Base-by-base conservation (phyloP, 1,284 basidiomycete genomes). In the Agroathelia rolfsii region DNA sequence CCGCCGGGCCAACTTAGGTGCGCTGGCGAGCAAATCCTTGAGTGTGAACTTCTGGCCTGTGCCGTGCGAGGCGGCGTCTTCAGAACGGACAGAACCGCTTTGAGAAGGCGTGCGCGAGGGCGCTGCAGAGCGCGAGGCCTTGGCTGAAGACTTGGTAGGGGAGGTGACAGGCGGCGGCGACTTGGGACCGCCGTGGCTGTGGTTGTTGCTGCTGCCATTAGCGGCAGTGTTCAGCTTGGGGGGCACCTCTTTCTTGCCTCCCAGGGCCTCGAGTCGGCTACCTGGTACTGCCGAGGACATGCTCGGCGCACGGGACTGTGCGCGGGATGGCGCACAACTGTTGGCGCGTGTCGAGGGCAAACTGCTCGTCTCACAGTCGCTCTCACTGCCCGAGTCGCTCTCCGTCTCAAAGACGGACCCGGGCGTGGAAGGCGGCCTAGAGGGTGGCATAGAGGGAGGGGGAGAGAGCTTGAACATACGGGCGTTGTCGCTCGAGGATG, bases 21-120 rank as follows among this genome's bases (percentile, higher is more conserved):
- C 70, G 36, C 57, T 60, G 9, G 64, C 72, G 29, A 90, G 69
- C 18, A 92, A 66, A 51, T 90, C 85, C 50, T 82, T 89, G 47
- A 92, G 69, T 21, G 69, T 83, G 57, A 89, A 90, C 58, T 82
- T 88, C 56, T 76, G 73, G 10, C 66, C 68, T n/a, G n/a, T n/a
- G n/a, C n/a, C n/a, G n/a, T n/a, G n/a, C n/a, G n/a, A n/a, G n/a
- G n/a, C n/a, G 21, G 69, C 66, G 16, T 62, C 58, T 29, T 76
- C 70, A 3, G 76, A 79, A 40, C 76, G 67, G 12, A 76, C 57
- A 23, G 59, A n/a, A n/a, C n/a, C n/a, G 62, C 5, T 55, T 30
- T 15, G 30, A 12, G 15, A 24, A 8, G 43, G 37, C 21, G 43
- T 30, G 20, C 41, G 41, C n/a, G 41, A 41, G 3, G 32, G 28